These are phyloP conservation scores for Pseudophaeomoniella oleicola DNA, from an alignment of 2,329 filamentous ascomycete species.

Conservation along the genomic window DNA sequence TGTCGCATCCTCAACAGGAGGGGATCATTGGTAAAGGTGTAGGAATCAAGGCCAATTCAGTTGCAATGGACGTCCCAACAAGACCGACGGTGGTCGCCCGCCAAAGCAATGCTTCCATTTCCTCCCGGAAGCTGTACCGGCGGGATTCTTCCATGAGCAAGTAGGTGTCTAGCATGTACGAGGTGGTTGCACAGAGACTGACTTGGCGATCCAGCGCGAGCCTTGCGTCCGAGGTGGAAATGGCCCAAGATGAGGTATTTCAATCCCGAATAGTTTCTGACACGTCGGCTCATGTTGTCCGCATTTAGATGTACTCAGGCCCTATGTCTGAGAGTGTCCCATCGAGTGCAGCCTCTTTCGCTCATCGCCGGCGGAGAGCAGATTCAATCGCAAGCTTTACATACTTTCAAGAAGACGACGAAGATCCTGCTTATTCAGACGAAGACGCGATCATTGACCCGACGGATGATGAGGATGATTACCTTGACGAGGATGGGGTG, in stretches of 20 bases:
- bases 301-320: slow-evolving; percentile 61
- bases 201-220: slow-evolving; percentile 45
- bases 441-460: slow-evolving; percentile 33
- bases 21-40: no score
- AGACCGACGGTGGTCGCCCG: not conserved
- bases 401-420: slow-evolving; percentile 64
- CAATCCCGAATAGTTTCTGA: no score
- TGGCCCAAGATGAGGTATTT: slow-evolving; percentile 88
- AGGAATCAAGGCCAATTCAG: no score
- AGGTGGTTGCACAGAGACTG: no score
- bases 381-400: slow-evolving; percentile 82
- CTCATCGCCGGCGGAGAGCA: slow-evolving; percentile 51
- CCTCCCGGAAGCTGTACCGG: slow-evolving; percentile 36
- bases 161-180: slow-evolving; percentile 21
- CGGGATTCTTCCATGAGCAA: slow-evolving; percentile 57
- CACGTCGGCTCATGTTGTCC: no score
- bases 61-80: slow-evolving; percentile 4
- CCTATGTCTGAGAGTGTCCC: slow-evolving; percentile 94
- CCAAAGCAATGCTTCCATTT: slow-evolving; percentile 2
- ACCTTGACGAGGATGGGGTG: slow-evolving; percentile 24
- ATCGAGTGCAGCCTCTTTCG: slow-evolving; percentile 82
- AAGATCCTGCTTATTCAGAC: slow-evolving; percentile 35
- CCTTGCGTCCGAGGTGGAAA: slow-evolving; percentile 90
- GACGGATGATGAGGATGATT: slow-evolving; percentile 27
- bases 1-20: no score